Evolutionary conservation across 2,329 filamentous ascomycete genomes (phyloP), one percentile per base, ranked within the genome.

Genomic region (Penicillium palitans): DNA sequence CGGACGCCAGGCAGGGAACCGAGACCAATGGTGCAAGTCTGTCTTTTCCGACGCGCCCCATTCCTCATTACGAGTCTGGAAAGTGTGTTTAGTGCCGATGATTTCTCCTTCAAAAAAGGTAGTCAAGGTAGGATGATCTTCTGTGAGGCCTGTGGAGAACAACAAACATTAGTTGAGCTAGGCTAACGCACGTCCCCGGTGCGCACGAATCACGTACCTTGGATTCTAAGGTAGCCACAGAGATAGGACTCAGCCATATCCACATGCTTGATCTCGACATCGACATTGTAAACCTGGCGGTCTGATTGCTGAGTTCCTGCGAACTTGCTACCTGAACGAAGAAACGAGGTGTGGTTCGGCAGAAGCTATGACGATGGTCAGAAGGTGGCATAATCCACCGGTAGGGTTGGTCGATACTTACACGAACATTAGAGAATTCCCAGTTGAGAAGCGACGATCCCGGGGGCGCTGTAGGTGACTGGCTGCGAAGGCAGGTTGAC

Each of bases 21-120:
- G 90, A 60, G 85, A 86, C 95, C 95, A 99, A 76, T 99, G 95
- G 66, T 89, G 90, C 66, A 96, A 81, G 74, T 99, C 95, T 52
- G 91, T 91, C 77, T 95, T 96, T 68, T 95, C 89, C 58, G 84
- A 93, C 47, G 92, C 93, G 53, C 93, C 95, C 95, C 95, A 99
- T 68, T 87, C 86, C 57, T 90, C 85, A 74, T 97, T 91, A 64
- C 90, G 86, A 39, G 95, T 99, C 62, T 89, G 85, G 79, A 99
- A 99, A n/a, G 87, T 89, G 78, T 98, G 93, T 72, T 96, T 96
- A 57, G 87, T 88, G 49, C 95, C 95, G 65, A 99, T 97, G 55
- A 99, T 96, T 77, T 99, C 95, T 74, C 93, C 93, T 77, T 98
- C 93, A 69, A 99, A 99, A 74, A 96, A 99, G 1, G 95, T 99